These are phyloP conservation scores for Solanum aculeatissimum DNA, from an alignment of 305 asterid species.

Conservation along the genomic window DNA sequence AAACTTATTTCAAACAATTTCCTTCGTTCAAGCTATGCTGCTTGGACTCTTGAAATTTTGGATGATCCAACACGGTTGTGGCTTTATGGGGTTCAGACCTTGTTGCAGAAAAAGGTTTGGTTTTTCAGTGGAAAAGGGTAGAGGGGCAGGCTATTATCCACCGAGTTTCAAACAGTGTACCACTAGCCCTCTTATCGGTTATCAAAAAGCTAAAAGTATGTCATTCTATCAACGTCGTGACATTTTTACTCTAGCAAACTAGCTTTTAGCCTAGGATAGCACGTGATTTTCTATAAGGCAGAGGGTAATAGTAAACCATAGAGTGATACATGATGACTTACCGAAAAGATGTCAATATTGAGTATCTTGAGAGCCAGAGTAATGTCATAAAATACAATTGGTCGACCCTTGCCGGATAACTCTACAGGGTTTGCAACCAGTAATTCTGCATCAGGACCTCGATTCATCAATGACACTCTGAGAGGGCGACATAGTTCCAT, in stretches of 20 bases:
- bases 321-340: conserved; percentile 8
- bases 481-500: conserved; percentile 72
- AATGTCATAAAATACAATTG: conserved; percentile 64
- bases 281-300: not conserved
- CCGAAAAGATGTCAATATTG: conserved; percentile 58
- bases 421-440: conserved; percentile 72
- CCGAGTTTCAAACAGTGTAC: not conserved
- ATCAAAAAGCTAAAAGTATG: not conserved
- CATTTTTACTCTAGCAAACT: not conserved
- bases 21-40: not conserved
- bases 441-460: conserved; percentile 86
- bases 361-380: conserved; percentile 80
- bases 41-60: not conserved
- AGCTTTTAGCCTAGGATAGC: not conserved
- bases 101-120: not conserved
- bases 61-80: not conserved
- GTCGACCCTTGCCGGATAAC: conserved; percentile 75
- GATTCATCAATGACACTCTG: conserved; percentile 55
- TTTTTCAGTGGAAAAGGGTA: not conserved
- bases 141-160: not conserved
- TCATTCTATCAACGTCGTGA: not conserved
- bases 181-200: not conserved
- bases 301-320: not conserved
- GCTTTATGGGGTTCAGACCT: not conserved
- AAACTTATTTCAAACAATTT: not conserved